A percentile compares a stretch with the other conserved stretches of the same genome.
Evolutionary conservation across 768 basidiomycete genomes (phyloP).

Genomic region (Lactarius quietus): DNA sequence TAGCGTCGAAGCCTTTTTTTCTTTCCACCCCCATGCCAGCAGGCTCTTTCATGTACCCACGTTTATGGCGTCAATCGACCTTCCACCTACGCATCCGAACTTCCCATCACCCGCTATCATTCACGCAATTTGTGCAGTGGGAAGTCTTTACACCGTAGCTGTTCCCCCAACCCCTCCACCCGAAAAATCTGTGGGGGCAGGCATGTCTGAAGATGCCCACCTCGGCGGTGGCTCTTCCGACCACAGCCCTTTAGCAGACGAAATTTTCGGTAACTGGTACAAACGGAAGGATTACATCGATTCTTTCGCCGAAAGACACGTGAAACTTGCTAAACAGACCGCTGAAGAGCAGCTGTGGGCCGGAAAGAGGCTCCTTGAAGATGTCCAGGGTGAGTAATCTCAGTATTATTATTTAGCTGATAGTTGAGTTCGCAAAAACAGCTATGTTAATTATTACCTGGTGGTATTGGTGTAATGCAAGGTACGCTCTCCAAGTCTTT

Average conservation of each 20-base stretch:
- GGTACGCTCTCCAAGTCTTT: constrained; percentile 38
- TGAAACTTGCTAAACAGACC: constrained; percentile 20
- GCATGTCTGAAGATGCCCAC: constrained; percentile 12
- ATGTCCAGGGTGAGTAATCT: constrained; percentile 19
- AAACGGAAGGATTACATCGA: constrained; percentile 22
- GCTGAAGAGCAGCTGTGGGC: constrained; percentile 21
- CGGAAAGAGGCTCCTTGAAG: constrained; percentile 21
- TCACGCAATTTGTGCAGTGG: constrained; percentile 84
- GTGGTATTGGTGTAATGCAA: constrained; percentile 74
- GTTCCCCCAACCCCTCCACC: constrained; percentile 54
- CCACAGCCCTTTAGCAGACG: constrained; percentile 22
- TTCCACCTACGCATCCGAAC: constrained; percentile 64
- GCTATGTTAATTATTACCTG: constrained; percentile 62
- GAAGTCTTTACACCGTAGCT: constrained; percentile 70
- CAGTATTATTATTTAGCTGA: not conserved
- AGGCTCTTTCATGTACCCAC: constrained; percentile 64
- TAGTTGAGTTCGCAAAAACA: constrained; percentile 30
- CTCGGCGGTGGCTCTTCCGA: not conserved
- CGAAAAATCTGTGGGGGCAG: constrained; percentile 41
- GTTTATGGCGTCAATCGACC: constrained; percentile 59
- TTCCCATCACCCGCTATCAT: constrained; percentile 71
- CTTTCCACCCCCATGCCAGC: constrained; percentile 67
- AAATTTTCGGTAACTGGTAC: constrained; percentile 27
- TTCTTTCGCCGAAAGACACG: constrained; percentile 27
- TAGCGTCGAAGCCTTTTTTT: constrained; percentile 78